These are phyloP conservation scores for Mycena indigotica DNA, from an alignment of 768 basidiomycete species.

Conservation along the genomic window DNA sequence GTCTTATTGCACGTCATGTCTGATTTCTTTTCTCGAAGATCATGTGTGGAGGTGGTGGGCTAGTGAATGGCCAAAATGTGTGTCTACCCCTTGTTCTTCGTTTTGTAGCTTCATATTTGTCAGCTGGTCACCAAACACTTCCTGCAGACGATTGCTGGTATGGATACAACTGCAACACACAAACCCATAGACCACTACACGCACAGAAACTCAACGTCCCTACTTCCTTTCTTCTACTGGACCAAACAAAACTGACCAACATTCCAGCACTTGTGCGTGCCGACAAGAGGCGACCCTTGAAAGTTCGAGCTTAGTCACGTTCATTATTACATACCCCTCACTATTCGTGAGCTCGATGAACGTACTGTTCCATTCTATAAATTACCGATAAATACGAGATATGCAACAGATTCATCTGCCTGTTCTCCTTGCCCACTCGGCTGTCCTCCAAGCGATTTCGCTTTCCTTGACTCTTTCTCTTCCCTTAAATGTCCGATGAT, in stretches of 20 bases:
- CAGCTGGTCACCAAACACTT: neutral
- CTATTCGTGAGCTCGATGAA: neutral
- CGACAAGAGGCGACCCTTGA: conserved; percentile 2
- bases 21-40: neutral
- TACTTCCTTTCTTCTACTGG: neutral
- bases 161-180: neutral
- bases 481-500: neutral
- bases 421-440: conserved; percentile 12
- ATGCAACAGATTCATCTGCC: too few species aligned
- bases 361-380: neutral
- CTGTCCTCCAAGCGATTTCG: conserved; percentile 12
- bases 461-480: neutral
- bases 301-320: neutral
- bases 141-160: conserved; percentile 7
- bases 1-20: conserved; percentile 4
- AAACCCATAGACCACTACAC: neutral
- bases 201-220: conserved; percentile 4
- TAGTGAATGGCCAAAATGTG: conserved; percentile 1
- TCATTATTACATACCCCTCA: too few species aligned
- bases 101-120: neutral
- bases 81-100: neutral
- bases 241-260: neutral
- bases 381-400: neutral
- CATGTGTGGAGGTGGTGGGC: conserved; percentile 6
- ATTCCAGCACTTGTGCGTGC: conserved; percentile 3